Percentiles rank a stretch among this genome's conserved stretches.
phyloP scores from a whole-genome alignment of 352 stramenopile genomes.

The Sclerospora graminicola region DNA sequence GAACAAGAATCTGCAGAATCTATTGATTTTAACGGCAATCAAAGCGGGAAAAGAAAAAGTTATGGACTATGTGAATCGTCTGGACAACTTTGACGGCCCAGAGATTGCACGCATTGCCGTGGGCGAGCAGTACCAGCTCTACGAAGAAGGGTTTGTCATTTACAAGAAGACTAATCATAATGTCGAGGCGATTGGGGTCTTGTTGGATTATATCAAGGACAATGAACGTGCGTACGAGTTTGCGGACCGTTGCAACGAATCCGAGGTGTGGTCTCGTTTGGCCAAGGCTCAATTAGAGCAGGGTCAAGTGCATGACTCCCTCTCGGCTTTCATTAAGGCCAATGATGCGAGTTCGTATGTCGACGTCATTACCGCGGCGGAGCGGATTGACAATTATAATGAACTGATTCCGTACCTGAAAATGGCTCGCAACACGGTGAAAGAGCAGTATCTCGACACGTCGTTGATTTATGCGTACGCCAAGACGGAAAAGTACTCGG shows the following conservation, averaged over 20 bases:
- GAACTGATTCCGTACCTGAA: constrained; percentile 98
- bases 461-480: constrained; percentile 99
- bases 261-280: constrained; percentile 98
- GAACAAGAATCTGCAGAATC: constrained; percentile 99
- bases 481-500: constrained; percentile 97
- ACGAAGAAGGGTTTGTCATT: constrained; percentile 99
- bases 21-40: constrained; percentile 99
- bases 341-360: constrained; percentile 96
- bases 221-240: constrained; percentile 98
- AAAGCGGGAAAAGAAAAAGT: constrained; percentile 97
- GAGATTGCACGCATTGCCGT: constrained; percentile 99
- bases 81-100: constrained; percentile 99
- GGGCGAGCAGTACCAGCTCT: constrained; percentile 97
- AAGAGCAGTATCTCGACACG: constrained; percentile 99
- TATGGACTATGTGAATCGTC: constrained; percentile 99
- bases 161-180: constrained; percentile 99
- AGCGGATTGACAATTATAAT: constrained; percentile 94
- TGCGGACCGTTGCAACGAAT: constrained; percentile 96
- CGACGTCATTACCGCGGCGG: constrained; percentile 95
- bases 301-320: constrained; percentile 92
- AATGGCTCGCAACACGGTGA: constrained; percentile 98
- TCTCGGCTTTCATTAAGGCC: constrained; percentile 99
- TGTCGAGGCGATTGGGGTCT: constrained; percentile 87
- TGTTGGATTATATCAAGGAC: constrained; percentile 95
- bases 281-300: constrained; percentile 97